These are phyloP conservation scores for Litsea cubeba DNA, from an alignment of 164 flowering plant species.

Conservation along the genomic window DNA sequence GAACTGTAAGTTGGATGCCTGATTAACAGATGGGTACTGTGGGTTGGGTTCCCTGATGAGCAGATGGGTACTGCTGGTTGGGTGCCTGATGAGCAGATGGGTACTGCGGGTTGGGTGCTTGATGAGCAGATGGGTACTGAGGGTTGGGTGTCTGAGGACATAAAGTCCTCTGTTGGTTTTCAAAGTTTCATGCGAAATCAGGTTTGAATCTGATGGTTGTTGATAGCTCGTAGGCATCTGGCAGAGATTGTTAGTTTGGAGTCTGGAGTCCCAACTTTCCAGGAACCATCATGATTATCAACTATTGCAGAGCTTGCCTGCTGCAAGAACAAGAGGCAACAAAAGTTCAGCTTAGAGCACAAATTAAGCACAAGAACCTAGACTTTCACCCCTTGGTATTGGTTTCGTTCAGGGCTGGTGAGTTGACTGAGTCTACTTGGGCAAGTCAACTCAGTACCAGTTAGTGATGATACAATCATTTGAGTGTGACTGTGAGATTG, in stretches of 20 bases:
- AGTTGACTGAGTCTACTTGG: too few species aligned
- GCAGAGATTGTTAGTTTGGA: slow-evolving; percentile 41
- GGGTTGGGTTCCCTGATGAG: slow-evolving; percentile 41
- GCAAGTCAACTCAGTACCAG: too few species aligned
- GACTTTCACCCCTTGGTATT: background rate
- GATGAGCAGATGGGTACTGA: slow-evolving; percentile 45
- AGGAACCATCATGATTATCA: slow-evolving; percentile 51
- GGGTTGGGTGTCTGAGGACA: slow-evolving; percentile 35
- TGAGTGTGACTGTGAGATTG: too few species aligned
- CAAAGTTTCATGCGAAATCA: slow-evolving; percentile 39
- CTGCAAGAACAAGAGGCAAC: slow-evolving; percentile 13
- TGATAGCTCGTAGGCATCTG: slow-evolving; percentile 37
- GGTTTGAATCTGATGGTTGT: slow-evolving; percentile 46
- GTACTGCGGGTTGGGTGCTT: slow-evolving; percentile 34
- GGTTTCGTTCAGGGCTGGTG: background rate
- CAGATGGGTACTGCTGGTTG: slow-evolving; percentile 34
- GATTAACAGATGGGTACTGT: slow-evolving; percentile 14
- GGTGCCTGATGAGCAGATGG: background rate
- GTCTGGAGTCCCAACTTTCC: slow-evolving; percentile 53
- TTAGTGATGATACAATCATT: too few species aligned
- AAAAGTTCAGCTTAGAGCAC: slow-evolving; percentile 7
- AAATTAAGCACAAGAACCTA: background rate
- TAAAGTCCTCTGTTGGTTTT: slow-evolving; percentile 40
- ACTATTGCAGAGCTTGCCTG: slow-evolving; percentile 50
- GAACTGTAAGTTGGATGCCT: slow-evolving; percentile 27